phyloP scores from a whole-genome alignment of 1,284 basidiomycete genomes.

The Cutaneotrichosporon sp. region DNA sequence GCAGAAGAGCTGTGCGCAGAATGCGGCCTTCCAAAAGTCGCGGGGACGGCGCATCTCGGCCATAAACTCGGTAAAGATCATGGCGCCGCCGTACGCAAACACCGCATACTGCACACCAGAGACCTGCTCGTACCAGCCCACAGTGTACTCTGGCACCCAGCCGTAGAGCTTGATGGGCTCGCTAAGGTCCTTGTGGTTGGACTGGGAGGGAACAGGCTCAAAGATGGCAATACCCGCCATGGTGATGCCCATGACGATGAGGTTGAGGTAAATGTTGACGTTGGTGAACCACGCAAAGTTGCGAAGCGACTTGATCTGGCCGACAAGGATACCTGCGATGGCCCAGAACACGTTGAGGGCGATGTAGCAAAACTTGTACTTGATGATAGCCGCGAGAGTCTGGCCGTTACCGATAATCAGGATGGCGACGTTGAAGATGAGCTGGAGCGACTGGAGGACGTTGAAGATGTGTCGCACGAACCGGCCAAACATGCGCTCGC shows the following conservation, averaged over 20 bases:
- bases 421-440: slow-evolving; percentile 12
- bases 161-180: slow-evolving; percentile 52
- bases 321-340: slow-evolving; percentile 4
- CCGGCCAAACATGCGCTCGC: slow-evolving; percentile 14
- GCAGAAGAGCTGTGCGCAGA: slow-evolving; percentile 57
- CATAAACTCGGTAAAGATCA: slow-evolving; percentile 58
- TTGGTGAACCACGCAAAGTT: slow-evolving; percentile 11
- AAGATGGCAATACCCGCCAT: slow-evolving; percentile 9
- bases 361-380: slow-evolving; percentile 14
- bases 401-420: slow-evolving; percentile 9
- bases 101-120: slow-evolving; percentile 59
- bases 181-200: slow-evolving; percentile 33
- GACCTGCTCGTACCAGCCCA: slow-evolving; percentile 43
- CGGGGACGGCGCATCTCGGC: slow-evolving; percentile 66
- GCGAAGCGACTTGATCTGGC: slow-evolving; percentile 14
- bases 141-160: slow-evolving; percentile 48
- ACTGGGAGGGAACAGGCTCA: slow-evolving; percentile 50
- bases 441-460: slow-evolving; percentile 10
- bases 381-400: slow-evolving; percentile 6
- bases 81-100: slow-evolving; percentile 54
- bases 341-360: slow-evolving; percentile 10
- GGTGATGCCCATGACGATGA: slow-evolving; percentile 9
- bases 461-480: slow-evolving; percentile 8
- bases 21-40: slow-evolving; percentile 68
- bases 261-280: slow-evolving; percentile 11